Evolutionary conservation across 495 filamentous ascomycete species (phyloP), one percentile per base, ranked within the genome.

Genomic region (Penicillium canariense): DNA sequence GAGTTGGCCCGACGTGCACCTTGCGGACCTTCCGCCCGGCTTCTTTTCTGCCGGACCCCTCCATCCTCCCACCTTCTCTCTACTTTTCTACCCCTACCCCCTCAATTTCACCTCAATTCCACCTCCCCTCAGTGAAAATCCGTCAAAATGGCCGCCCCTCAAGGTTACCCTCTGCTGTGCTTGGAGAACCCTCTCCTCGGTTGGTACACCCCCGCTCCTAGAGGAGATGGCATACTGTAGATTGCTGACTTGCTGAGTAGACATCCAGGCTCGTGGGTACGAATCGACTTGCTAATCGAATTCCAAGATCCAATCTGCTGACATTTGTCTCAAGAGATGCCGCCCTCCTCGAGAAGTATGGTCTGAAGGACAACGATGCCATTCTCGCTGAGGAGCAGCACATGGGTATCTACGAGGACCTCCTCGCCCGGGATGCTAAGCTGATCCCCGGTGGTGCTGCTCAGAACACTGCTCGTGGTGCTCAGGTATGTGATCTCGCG

Each of bases 381-480:
- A 97, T 99, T 72, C 88, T 99, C 49, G 93, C 93, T 27, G 91
- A 95, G 72, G 82, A 88, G 49, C 87, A 96, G 77, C 94, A 97
- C 77, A 79, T 86, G 69, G 80, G 79, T 50, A 74, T 99, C 70
- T 97, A 93, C 71, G 91, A 96, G 63, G 95, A 99, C 60, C 83
- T 97, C 56, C 79, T 96, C 54, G 82, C 87, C 80, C 86, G 82
- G 67, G 83, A 92, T 61, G 91, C 91, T 57, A 96, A 95, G 77
- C 80, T 96, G 68, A 91, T 99, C 71, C 90, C 94, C 50, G 94
- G 94, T 65, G 94, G 94, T 68, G 95, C 95, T 54, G 94, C 95
- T 23, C 94, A 99, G 75, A 99, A 99, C 83, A 93, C 93, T 51
- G 94, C 95, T 62, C 88, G 94, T 64, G 94, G 94, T 65, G 95